Evolutionary conservation across 176 grass and related monocot species (phyloP), one percentile per base, ranked within the genome.

Genomic region (Leersia perrieri): DNA sequence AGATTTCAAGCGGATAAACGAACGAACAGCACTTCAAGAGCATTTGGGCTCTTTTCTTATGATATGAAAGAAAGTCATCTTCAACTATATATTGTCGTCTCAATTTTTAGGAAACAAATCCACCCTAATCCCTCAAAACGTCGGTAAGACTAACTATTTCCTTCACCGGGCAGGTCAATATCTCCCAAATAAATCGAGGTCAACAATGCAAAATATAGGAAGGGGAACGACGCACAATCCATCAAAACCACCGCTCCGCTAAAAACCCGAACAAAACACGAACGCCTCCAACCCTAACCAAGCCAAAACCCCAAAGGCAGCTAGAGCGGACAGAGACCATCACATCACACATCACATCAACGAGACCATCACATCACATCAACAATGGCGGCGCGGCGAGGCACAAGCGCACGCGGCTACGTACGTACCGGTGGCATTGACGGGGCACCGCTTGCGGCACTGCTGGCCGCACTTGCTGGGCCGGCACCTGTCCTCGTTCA

Each of bases 381-480:
- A n/a, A n/a, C n/a, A n/a, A n/a, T n/a, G n/a, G n/a, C n/a, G n/a
- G n/a, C n/a, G n/a, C n/a, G n/a, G n/a, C n/a, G 45, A 49, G 18
- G 45, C 45, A 44, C 11, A 44, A n/a, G n/a, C n/a, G n/a, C n/a
- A n/a, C n/a, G n/a, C n/a, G n/a, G n/a, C n/a, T 44, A 9, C 1
- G 9, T 8, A 34, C 33, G 15, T 74, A 93, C 94, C 90, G 71
- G 90, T 93, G 67, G 89, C 90, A 53, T 88, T 89, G 64, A 93
- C 94, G 28, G 93, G 94, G 53, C 88, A 97, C 30, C 94, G 91
- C 68, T 92, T 88, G 55, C 90, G 87, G 86, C 94, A 93, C 71
- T 97, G 72, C 80, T 91, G 90, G 66, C 88, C 88, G 80, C 90
- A 97, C 88, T 97, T 97, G 76, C 88, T 91, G 26, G 94, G 90